phyloP scores from a whole-genome alignment of 495 filamentous ascomycete genomes.

The Aspergillus affinis region DNA sequence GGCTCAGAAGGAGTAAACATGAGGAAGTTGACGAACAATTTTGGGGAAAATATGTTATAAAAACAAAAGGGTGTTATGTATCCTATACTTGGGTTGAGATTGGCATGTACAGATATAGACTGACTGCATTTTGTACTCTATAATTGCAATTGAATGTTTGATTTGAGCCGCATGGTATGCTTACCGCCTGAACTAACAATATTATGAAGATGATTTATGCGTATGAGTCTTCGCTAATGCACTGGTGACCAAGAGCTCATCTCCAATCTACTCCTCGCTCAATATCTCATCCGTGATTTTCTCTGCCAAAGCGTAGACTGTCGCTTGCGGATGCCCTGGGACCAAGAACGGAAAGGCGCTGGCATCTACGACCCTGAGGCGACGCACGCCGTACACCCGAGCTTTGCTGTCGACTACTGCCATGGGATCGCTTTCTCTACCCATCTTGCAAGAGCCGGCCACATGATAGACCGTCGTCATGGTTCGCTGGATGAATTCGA shows the following conservation, averaged over 20 bases:
- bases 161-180: background rate
- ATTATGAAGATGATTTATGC: background rate
- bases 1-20: constrained; percentile 25
- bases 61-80: constrained; percentile 6
- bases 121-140: constrained; percentile 35
- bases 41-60: background rate
- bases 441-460: constrained; percentile 49
- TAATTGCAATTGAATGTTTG: constrained; percentile 22
- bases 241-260: background rate
- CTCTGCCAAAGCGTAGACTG: constrained; percentile 53
- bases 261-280: background rate
- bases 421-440: constrained; percentile 36
- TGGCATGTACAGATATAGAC: constrained; percentile 41
- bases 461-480: constrained; percentile 51
- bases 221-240: background rate
- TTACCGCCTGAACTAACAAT: background rate
- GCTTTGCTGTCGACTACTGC: constrained; percentile 52
- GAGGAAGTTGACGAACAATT: background rate
- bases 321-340: constrained; percentile 52
- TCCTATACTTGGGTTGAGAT: constrained; percentile 7
- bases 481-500: constrained; percentile 37
- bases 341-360: constrained; percentile 48
- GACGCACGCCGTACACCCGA: constrained; percentile 47
- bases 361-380: constrained; percentile 55
- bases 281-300: constrained; percentile 56